Evolutionary conservation across 805 yeast species (phyloP), one percentile per base, ranked within the genome.

Genomic region (Zygoascus biomembranicola): DNA sequence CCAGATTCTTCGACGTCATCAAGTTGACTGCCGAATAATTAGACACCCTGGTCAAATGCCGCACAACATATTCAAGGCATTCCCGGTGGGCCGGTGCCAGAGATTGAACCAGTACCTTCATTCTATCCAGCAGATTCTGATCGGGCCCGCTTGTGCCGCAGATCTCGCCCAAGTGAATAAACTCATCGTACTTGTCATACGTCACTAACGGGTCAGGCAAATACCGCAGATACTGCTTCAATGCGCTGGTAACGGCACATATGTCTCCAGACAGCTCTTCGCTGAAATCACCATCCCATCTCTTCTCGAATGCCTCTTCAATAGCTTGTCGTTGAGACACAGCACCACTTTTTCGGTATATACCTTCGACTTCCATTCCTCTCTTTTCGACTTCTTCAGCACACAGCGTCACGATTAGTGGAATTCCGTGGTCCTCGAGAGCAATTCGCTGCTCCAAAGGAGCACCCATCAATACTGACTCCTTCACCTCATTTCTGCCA

Each of bases 261-360:
- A 92, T 81, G 71, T 94, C 99, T 51, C 82, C 81, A 46, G 68
- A 66, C 52, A 80, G 64, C 14, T 69, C 59, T 19, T 62, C 66
- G 20, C 68, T 68, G 48, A 72, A 60, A 50, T 69, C 71, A 31
- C 62, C 60, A 11, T 70, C 71, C 42, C 70, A 69, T n/a, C 65
- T 67, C 28, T 60, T 58, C 49, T 68, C 74, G 69, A 79, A 62
- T 57, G 64, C 52, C 55, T 65, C 66, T 63, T 70, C 69, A 62
- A 75, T 65, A 59, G 75, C 56, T 56, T 77, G 80, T 52, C 84
- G 77, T 49, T 85, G 84, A 8, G 88, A 77, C 57, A 82, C 77
- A 5, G 88, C 86, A 1, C 96, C 99, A 47, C 95, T 85, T 59
- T 90, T 84, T 59, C 99, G 76, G 71, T 94, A 94, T 37, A 94